A percentile compares a stretch with the other conserved stretches of the same genome.
phyloP scores from a whole-genome alignment of 2,329 filamentous ascomycete genomes.

The Cladorrhinum sp. region DNA sequence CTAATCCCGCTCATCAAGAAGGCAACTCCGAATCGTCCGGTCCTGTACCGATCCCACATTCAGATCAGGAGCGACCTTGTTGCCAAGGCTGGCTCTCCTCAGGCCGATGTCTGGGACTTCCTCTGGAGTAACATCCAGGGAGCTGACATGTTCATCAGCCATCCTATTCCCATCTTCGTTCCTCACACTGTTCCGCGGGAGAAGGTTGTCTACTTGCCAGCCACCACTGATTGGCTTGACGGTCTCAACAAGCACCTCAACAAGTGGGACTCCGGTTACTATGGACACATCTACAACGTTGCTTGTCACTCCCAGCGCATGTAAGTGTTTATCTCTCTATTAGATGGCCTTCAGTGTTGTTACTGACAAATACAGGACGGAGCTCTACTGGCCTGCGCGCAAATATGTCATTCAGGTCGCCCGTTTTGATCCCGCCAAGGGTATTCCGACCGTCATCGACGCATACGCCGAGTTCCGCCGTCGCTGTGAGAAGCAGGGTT shows the following conservation, averaged over 20 bases:
- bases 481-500: slow-evolving; percentile 51
- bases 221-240: slow-evolving; percentile 81
- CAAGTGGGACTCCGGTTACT: slow-evolving; percentile 69
- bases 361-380: slow-evolving; percentile 36
- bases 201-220: slow-evolving; percentile 72
- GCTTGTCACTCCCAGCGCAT: slow-evolving; percentile 59
- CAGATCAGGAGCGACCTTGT: slow-evolving; percentile 75
- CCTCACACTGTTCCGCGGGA: slow-evolving; percentile 63
- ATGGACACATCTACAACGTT: slow-evolving; percentile 69
- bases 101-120: slow-evolving; percentile 71
- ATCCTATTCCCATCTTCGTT: slow-evolving; percentile 74
- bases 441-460: slow-evolving; percentile 73
- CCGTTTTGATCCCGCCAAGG: slow-evolving; percentile 80
- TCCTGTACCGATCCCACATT: slow-evolving; percentile 80
- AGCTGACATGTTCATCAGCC: slow-evolving; percentile 77
- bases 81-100: slow-evolving; percentile 59
- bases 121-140: slow-evolving; percentile 69
- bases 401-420: slow-evolving; percentile 79
- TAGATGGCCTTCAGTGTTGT: not conserved
- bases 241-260: slow-evolving; percentile 74
- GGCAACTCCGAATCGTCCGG: slow-evolving; percentile 66
- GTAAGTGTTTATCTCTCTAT: slow-evolving; percentile 36
- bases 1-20: slow-evolving; percentile 73
- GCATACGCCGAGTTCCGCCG: slow-evolving; percentile 71
- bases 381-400: slow-evolving; percentile 56